Conservation (phyloP, 345 rosid genomes). For the Lenwebbia sp. region DNA sequence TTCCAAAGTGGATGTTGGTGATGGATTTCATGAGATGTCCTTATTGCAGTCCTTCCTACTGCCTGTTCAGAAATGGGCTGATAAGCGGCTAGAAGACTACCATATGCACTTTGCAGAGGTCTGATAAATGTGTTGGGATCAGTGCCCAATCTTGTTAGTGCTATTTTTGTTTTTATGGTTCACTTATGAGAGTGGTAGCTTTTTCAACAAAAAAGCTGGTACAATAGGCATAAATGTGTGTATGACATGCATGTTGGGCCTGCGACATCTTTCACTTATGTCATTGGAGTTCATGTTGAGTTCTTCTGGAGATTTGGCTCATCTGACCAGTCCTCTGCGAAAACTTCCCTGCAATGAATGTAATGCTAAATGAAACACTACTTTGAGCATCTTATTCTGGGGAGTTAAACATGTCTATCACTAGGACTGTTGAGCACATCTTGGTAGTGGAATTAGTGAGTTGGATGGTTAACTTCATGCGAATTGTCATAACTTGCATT, state of each 20-base stretch:
- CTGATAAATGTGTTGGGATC: conserved; percentile 6
- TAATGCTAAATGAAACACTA: background rate
- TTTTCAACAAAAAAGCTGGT: background rate
- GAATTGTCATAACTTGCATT: background rate
- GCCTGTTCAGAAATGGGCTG: conserved; percentile 89
- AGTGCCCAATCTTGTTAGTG: background rate
- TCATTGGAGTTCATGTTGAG: background rate
- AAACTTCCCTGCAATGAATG: background rate
- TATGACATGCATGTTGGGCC: background rate
- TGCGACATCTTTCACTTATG: background rate
- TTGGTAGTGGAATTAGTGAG: background rate
- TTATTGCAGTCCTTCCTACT: conserved; percentile 79
- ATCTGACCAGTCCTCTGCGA: background rate
- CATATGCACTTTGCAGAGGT: conserved; percentile 92
- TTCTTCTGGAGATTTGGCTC: background rate
- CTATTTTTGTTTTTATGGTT: background rate
- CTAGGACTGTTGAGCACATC: background rate
- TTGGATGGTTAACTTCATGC: background rate
- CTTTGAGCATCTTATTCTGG: background rate
- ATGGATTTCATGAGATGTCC: conserved; percentile 30
- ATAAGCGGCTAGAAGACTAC: conserved; percentile 80
- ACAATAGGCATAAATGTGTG: background rate
- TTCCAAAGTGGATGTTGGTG: conserved; percentile 59
- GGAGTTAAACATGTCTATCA: background rate
- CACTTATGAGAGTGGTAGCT: background rate